These are phyloP conservation scores for Thalassiosira livingstoniorum DNA, from an alignment of 352 stramenopile genomes.

Conservation along the genomic window DNA sequence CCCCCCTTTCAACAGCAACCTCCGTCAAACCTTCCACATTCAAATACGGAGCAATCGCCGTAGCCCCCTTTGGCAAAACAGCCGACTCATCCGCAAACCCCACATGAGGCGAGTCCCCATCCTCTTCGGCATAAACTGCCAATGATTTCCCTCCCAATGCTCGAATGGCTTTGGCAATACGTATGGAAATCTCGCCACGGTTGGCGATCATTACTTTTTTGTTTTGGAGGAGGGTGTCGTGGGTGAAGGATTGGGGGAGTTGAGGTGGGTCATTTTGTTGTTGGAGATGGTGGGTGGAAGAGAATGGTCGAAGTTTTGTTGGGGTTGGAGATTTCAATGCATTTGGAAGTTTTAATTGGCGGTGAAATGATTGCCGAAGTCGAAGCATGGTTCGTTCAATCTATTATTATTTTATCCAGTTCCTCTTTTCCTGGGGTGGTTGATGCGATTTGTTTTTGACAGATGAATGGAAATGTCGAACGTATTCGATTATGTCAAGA, in stretches of 20 bases:
- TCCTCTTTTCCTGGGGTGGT: too few species aligned
- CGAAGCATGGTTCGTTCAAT: not conserved
- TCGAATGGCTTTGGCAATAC: conserved; percentile 90
- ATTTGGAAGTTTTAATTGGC: too few species aligned
- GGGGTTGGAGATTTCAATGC: too few species aligned
- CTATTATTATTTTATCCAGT: too few species aligned
- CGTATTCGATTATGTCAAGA: too few species aligned
- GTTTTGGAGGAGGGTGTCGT: conserved; percentile 39
- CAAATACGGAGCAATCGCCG: conserved; percentile 93
- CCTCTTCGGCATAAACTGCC: conserved; percentile 91
- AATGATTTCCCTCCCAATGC: conserved; percentile 91
- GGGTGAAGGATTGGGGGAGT: conserved; percentile 34
- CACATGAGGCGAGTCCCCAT: conserved; percentile 91
- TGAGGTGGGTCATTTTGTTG: not conserved
- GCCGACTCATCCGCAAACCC: conserved; percentile 94
- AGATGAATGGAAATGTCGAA: too few species aligned
- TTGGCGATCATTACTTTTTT: conserved; percentile 78
- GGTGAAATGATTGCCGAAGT: not conserved
- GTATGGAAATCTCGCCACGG: conserved; percentile 90
- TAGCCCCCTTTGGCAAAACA: conserved; percentile 89
- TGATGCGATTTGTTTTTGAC: too few species aligned
- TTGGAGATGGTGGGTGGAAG: not conserved
- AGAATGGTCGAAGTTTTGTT: not conserved
- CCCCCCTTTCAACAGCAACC: conserved; percentile 91
- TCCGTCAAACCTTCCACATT: conserved; percentile 92